Evolutionary conservation across 331 rosid species (phyloP).

Genomic region (Ulmus americana): DNA sequence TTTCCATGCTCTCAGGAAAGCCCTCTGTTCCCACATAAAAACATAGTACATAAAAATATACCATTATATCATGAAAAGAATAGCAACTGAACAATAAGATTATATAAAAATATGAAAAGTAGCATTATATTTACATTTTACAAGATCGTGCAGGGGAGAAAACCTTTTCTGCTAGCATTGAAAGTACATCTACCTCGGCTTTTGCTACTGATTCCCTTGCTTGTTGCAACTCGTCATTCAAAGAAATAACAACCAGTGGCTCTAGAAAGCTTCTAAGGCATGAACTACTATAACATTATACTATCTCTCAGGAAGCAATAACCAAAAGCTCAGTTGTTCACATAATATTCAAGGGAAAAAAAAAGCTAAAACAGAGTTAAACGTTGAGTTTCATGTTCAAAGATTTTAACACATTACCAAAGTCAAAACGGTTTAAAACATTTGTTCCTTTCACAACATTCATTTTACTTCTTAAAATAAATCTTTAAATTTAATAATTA

Average conservation of each 20-base stretch:
- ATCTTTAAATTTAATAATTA: no score
- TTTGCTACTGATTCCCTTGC: conserved; percentile 62
- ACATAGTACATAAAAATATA: no score
- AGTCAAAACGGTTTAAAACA: not conserved
- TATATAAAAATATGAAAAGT: conserved; percentile 9
- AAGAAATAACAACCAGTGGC: conserved; percentile 76
- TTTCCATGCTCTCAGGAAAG: no score
- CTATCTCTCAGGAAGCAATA: conserved; percentile 37
- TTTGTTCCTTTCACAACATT: conserved; percentile 13
- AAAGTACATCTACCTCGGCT: conserved; percentile 81
- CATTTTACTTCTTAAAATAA: no score
- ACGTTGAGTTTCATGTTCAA: not conserved
- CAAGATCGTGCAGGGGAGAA: conserved; percentile 17
- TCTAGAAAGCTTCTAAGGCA: conserved; percentile 65
- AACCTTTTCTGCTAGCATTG: conserved; percentile 71
- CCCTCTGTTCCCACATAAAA: no score
- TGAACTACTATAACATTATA: conserved; percentile 51
- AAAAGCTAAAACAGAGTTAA: not conserved
- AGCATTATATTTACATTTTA: conserved; percentile 7
- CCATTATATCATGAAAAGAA: no score
- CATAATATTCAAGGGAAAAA: not conserved
- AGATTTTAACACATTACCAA: not conserved
- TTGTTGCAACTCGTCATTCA: conserved; percentile 83
- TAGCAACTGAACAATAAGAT: no score
- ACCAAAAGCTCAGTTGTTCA: conserved; percentile 19